Conservation (phyloP, 148 eudicot genomes). For the Pharnaceum exiguum region DNA sequence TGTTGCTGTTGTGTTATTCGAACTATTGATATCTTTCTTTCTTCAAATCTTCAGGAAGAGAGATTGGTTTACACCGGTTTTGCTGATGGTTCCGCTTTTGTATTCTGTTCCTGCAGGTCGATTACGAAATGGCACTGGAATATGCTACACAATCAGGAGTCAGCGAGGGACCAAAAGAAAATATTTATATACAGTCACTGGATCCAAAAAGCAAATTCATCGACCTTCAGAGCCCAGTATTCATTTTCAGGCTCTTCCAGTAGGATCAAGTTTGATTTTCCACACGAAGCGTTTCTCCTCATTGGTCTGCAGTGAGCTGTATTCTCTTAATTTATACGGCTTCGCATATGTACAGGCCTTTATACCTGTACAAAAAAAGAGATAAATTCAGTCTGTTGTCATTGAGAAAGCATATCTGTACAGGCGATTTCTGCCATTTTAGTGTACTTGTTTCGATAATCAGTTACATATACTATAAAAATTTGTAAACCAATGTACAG, state of each 20-base stretch:
- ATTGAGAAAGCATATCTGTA: background rate
- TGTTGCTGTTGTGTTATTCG: background rate
- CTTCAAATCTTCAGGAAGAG: background rate
- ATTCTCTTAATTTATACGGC: background rate
- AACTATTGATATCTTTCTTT: background rate
- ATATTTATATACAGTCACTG: constrained; percentile 50
- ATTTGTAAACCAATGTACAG: too few relatives aligned
- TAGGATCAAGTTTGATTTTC: constrained; percentile 21
- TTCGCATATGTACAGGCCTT: too few relatives aligned
- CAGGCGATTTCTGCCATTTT: background rate
- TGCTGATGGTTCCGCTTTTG: background rate
- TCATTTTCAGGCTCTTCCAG: constrained; percentile 71
- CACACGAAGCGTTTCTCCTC: background rate
- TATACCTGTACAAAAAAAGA: too few relatives aligned
- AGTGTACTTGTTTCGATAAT: too few relatives aligned
- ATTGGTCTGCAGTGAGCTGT: background rate
- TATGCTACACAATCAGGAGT: constrained; percentile 94
- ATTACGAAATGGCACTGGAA: constrained; percentile 96
- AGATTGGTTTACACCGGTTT: too few relatives aligned
- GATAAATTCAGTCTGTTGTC: background rate
- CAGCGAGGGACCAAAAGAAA: constrained; percentile 83
- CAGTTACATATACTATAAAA: too few relatives aligned
- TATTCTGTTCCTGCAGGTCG: constrained; percentile 43
- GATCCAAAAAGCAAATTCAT: constrained; percentile 42
- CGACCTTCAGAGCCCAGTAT: constrained; percentile 57